Base-by-base conservation (phyloP, 495 filamentous ascomycete species). In the Aspergillus mulundensis region DNA sequence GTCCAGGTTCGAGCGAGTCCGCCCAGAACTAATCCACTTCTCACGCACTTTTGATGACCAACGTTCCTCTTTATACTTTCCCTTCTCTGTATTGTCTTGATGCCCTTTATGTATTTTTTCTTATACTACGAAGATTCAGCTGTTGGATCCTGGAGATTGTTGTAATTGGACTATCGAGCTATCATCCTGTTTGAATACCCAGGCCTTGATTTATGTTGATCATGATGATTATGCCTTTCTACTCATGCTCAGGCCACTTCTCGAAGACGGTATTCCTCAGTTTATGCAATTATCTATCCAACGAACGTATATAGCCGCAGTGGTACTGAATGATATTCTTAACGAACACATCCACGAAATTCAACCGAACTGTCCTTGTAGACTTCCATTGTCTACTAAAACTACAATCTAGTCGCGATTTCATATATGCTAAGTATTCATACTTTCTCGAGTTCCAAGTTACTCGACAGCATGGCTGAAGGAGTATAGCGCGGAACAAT, bases 401-500 rank as follows among this genome's bases (percentile, higher is more conserved):
- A n/a, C n/a, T n/a, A n/a, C n/a, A n/a, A n/a, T n/a, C n/a, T n/a
- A n/a, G n/a, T n/a, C n/a, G n/a, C n/a, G n/a, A n/a, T n/a, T n/a
- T n/a, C n/a, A n/a, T n/a, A n/a, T n/a, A n/a, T n/a, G n/a, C n/a
- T n/a, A n/a, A n/a, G n/a, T n/a, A n/a, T n/a, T n/a, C n/a, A n/a
- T n/a, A n/a, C n/a, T n/a, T n/a, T n/a, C n/a, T n/a, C n/a, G n/a
- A n/a, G n/a, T n/a, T n/a, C n/a, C n/a, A n/a, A n/a, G n/a, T n/a
- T 28, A 28, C 25, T 28, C 16, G 3, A 44, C 3, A 5, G 38
- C 15, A 16, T 4, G 3, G 23, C 5, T 23, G 41, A 24, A 21
- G 12, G 30, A 47, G 49, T 59, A 62, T 66, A 61, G 18, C 24
- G 25, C 71, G 73, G 73, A 74, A 70, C 57, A 76, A 73, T 60